Base-by-base conservation (phyloP, 1,284 basidiomycete genomes). In the Rhodotorula sp. region DNA sequence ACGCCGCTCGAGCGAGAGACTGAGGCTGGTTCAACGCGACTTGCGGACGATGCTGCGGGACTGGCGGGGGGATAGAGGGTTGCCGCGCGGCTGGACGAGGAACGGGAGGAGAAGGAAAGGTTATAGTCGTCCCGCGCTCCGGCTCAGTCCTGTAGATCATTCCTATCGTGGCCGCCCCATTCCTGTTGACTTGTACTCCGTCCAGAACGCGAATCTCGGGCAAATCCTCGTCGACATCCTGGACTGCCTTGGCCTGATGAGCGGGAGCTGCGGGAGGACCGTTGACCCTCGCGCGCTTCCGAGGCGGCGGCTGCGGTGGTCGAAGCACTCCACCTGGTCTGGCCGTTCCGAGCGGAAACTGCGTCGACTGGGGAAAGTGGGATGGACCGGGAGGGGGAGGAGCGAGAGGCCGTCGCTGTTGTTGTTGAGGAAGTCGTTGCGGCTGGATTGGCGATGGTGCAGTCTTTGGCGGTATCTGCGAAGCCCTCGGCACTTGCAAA, bases 221-320 rank as follows among this genome's bases (percentile, higher is more conserved):
- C 57, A 71, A 56, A 46, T 73, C 53, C 34, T 71, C 72, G 20
- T 71, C 69, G 15, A 62, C 65, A 11, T 59, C 56, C 30, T 54
- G 46, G n/a, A n/a, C 37, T 24, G n/a, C 24, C 37, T 53, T 15
- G 4, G 40, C 40, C 40, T 44, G 40, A 44, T 3, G 40, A 44
- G 40, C 40, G 40, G 40, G 40, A 44, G 40, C 40, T 10, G 40
- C 40, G 40, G 40, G 40, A 44, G 40, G 40, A 44, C 58, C 22
- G 28, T n/a, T 52, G 53, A 22, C n/a, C 37, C 16, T 28, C 20
- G 55, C 44, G 30, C 7, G 50, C 8, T 18, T 26, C 9, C 55
- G 48, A n/a, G 26, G n/a, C 3, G 67, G 61, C 4, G 67, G 67
- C 13, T 48, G 44, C 22, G 67, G 37, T 10, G 60, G 67, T 2